A percentile compares a stretch with the other conserved stretches of the same genome.
These are phyloP conservation scores for Prunus salicina DNA, from an alignment of 306 rosid species.

Conservation along the genomic window DNA sequence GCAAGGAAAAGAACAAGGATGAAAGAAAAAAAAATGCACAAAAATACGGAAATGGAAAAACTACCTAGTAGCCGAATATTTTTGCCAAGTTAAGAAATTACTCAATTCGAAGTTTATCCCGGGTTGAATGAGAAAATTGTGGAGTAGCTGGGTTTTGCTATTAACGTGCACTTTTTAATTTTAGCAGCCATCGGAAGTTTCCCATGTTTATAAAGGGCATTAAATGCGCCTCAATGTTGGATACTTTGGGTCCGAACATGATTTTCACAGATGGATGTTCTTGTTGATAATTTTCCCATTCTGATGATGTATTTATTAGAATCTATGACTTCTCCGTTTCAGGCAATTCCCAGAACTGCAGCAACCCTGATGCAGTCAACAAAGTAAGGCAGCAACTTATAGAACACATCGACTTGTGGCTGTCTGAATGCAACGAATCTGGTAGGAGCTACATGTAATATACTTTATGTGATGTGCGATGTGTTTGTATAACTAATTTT, in stretches of 20 bases:
- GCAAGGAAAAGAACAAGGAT: neutral
- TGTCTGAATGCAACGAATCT: constrained; percentile 55
- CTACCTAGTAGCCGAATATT: neutral
- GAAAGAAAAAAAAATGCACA: neutral
- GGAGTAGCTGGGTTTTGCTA: neutral
- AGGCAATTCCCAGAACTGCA: constrained; percentile 75
- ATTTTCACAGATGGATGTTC: neutral
- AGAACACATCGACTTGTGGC: constrained; percentile 77
- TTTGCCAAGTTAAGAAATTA: no score
- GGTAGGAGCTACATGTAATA: constrained; percentile 31
- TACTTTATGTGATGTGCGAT: neutral
- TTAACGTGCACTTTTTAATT: neutral
- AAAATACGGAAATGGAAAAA: neutral
- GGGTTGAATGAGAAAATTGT: neutral
- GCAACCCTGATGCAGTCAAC: constrained; percentile 71
- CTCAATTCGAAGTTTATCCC: neutral
- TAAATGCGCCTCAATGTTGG: neutral
- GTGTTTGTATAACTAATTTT: neutral
- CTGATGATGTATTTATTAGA: constrained; percentile 16
- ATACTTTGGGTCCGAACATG: neutral
- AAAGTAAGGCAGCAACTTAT: constrained; percentile 77
- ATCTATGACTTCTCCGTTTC: constrained; percentile 14
- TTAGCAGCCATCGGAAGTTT: neutral
- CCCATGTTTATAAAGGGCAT: neutral
- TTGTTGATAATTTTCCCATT: neutral